Base-by-base conservation (phyloP, 306 rosid genomes). In the Abrus pulchellus region DNA sequence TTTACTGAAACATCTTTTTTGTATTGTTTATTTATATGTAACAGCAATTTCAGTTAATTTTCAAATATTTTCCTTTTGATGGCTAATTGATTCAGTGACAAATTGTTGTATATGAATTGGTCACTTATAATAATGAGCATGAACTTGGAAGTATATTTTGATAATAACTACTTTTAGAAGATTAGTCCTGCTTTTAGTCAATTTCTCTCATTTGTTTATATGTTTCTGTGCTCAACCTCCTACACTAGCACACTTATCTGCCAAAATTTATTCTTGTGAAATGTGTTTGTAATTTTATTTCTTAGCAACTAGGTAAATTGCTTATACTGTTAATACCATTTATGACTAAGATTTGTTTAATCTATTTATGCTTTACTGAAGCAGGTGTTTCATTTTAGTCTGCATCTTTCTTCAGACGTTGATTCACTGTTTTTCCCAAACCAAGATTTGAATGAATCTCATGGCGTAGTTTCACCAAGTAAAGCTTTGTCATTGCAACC, bases 351-450 rank as follows among this genome's bases (percentile, higher is more conserved):
- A 44, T 68, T 77, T 73, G 54, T 29, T 83, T 85, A 30, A 74
- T 57, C 38, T 50, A 9, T 70, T 54, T 59, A 60, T 76, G 44
- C 76, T 85, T 80, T 13, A 7, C 33, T 69, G 74, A 82, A 76
- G 60, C 88, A 94, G 97, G 91, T 83, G 50, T 80, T 89, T 82
- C 92, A 89, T 53, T 87, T 91, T 55, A 89, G 55, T 83, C 92
- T 94, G 66, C 87, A 32, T 85, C 90, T 91, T 77, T 94, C 93
- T 75, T 81, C 93, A 38, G 88, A 87, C 75, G 90, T 77, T 43
- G 83, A 32, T 80, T 84, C 91, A 61, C 85, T 74, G 53, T 57
- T 80, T 75, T 76, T 41, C 75, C 65, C 90, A 57, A 78, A 84
- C 66, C 89, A 82, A 83, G 78, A 78, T 87, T 62, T 74, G 84